Evolutionary conservation across 768 basidiomycete genomes (phyloP).

Genomic region (Pulveroboletus sp.): DNA sequence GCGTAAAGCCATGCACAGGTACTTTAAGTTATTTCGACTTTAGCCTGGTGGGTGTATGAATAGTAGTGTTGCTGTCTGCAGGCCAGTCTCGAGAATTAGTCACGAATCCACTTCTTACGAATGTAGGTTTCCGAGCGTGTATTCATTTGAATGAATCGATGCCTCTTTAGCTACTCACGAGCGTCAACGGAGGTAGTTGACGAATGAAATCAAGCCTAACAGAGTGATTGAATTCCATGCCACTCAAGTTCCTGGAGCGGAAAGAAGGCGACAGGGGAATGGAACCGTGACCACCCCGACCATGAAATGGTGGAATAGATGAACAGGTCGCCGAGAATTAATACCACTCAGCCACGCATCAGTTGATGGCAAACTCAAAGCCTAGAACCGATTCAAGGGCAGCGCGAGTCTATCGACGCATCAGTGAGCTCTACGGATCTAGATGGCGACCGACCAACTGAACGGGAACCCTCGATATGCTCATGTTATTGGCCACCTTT

Average conservation of each 20-base stretch:
- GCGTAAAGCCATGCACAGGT: slow-evolving; percentile 3
- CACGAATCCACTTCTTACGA: not conserved
- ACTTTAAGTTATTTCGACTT: not conserved
- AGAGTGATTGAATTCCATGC: not conserved
- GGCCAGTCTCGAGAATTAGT: not conserved
- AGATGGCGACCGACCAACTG: not conserved
- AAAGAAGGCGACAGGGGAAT: not conserved
- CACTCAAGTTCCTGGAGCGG: not conserved
- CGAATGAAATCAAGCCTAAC: too few relatives aligned
- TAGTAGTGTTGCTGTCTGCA: slow-evolving; percentile 1
- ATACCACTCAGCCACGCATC: not conserved
- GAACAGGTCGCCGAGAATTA: not conserved
- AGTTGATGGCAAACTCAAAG: not conserved
- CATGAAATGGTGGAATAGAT: not conserved
- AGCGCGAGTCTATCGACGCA: not conserved
- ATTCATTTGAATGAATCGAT: slow-evolving; percentile 1
- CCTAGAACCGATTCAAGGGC: slow-evolving; percentile 7
- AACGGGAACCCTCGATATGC: slow-evolving; percentile 8
- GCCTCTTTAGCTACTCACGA: not conserved
- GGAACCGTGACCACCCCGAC: not conserved
- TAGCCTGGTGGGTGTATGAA: slow-evolving; percentile 14
- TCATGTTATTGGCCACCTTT: not conserved
- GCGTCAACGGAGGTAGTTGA: not conserved
- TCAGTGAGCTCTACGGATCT: not conserved
- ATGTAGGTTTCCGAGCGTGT: slow-evolving; percentile 3